These are phyloP conservation scores for Tuber indicum DNA, from an alignment of 495 filamentous ascomycete species.

Conservation along the genomic window DNA sequence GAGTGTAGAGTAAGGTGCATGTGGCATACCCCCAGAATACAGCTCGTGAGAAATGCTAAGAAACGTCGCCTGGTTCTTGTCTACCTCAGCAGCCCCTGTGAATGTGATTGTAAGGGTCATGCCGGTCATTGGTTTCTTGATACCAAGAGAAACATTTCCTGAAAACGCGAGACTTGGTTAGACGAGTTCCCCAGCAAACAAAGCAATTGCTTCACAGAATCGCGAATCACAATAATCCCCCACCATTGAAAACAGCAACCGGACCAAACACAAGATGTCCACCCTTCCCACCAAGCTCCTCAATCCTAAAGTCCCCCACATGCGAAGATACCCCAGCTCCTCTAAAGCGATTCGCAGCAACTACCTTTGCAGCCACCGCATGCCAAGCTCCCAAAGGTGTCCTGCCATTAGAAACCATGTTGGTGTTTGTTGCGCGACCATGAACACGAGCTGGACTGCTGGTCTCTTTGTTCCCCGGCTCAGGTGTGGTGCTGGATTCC, in stretches of 20 bases:
- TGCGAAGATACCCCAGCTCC: conserved; percentile 26
- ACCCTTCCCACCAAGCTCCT: conserved; percentile 36
- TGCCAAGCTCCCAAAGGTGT: conserved; percentile 38
- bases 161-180: conserved; percentile 12
- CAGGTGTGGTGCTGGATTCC: neutral
- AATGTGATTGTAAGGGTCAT: conserved; percentile 39
- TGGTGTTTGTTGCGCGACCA: neutral
- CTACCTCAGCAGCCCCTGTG: conserved; percentile 30
- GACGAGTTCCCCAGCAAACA: neutral
- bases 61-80: conserved; percentile 28
- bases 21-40: conserved; percentile 31
- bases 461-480: neutral
- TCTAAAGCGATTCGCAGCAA: conserved; percentile 35
- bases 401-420: conserved; percentile 35
- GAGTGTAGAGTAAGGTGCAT: neutral
- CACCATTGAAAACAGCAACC: conserved; percentile 39
- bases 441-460: neutral
- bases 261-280: conserved; percentile 39
- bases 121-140: conserved; percentile 35
- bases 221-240: conserved; percentile 5
- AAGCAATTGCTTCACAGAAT: conserved; percentile 5
- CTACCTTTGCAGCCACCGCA: conserved; percentile 38
- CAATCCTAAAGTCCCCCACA: conserved; percentile 36
- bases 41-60: conserved; percentile 30
- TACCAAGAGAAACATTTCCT: conserved; percentile 33